These are phyloP conservation scores for Claviceps sp. DNA, from an alignment of 2,329 filamentous ascomycete genomes.

Conservation along the genomic window DNA sequence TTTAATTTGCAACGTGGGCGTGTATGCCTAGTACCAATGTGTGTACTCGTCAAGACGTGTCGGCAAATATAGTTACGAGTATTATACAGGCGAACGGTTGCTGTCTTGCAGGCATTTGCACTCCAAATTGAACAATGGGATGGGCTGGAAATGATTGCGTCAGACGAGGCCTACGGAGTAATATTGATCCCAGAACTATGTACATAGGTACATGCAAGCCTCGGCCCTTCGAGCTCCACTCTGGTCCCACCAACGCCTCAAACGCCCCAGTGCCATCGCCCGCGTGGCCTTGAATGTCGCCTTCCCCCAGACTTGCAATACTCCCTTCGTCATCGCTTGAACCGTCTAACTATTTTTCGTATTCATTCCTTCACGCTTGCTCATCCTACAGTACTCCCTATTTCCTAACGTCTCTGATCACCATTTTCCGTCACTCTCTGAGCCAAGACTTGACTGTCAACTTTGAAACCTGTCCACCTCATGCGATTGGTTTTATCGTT, in stretches of 20 bases:
- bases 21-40: too few relatives aligned
- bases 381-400: neutral
- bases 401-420: neutral
- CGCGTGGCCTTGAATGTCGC: neutral
- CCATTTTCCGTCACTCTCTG: neutral
- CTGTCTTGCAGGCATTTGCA: neutral
- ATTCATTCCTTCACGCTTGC: neutral
- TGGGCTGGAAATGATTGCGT: neutral
- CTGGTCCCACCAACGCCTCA: neutral
- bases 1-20: neutral
- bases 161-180: neutral
- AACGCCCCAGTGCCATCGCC: neutral
- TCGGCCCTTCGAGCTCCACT: too few relatives aligned
- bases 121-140: neutral
- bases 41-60: neutral
- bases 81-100: neutral
- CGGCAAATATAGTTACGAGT: neutral
- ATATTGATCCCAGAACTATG: neutral
- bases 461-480: neutral
- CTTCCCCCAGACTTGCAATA: neutral
- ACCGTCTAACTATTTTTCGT: neutral
- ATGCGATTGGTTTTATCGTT: neutral
- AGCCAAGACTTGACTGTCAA: neutral
- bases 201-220: too few relatives aligned
- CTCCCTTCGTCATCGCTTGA: neutral